phyloP scores from a whole-genome alignment of 139 green algal species.

The Chlorella sp. region DNA sequence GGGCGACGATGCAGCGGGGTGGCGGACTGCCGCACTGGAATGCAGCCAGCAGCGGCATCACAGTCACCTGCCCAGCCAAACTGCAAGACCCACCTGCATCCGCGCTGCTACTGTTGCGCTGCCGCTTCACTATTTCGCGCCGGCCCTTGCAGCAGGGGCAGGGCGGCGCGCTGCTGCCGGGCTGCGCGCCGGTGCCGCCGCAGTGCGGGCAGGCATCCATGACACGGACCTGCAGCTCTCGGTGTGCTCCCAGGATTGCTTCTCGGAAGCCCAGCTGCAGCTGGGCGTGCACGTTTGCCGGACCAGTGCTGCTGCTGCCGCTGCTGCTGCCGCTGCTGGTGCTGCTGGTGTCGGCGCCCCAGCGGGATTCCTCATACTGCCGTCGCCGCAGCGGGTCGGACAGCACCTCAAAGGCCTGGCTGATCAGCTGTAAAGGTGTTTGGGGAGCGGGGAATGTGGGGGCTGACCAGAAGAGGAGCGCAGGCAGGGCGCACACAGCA shows the following conservation, averaged over 20 bases:
- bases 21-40: neutral
- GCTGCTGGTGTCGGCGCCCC: neutral
- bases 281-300: slow-evolving; percentile 14
- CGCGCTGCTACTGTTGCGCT: neutral
- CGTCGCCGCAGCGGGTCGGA: neutral
- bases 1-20: neutral
- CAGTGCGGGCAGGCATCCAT: neutral
- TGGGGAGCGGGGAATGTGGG: no score
- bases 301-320: neutral
- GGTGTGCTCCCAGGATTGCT: slow-evolving; percentile 15
- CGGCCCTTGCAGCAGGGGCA: slow-evolving; percentile 26
- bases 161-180: neutral
- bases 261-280: slow-evolving; percentile 18
- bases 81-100: neutral
- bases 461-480: neutral
- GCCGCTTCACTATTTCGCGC: slow-evolving; percentile 12
- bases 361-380: slow-evolving; percentile 18
- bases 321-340: neutral
- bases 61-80: neutral
- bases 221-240: neutral
- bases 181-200: neutral
- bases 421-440: slow-evolving; percentile 7
- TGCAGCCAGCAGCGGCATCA: neutral
- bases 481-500: neutral
- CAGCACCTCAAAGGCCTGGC: slow-evolving; percentile 20